These are phyloP conservation scores for Stagonosporopsis tanaceti DNA, from an alignment of 2,329 filamentous ascomycete species.

Conservation along the genomic window DNA sequence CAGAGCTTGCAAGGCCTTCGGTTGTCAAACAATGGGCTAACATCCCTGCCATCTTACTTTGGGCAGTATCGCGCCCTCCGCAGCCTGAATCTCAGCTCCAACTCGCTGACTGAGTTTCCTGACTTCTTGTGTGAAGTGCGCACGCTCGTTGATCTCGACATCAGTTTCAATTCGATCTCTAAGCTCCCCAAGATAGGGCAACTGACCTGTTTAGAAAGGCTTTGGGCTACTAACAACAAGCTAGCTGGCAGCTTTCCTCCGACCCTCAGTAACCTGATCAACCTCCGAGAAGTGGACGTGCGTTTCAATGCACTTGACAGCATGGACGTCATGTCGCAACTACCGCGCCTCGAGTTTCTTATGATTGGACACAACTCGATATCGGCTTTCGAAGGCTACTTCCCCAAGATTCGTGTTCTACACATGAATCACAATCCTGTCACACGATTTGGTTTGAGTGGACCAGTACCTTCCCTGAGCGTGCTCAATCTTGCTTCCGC, in stretches of 20 bases:
- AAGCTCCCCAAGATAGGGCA: constrained; percentile 81
- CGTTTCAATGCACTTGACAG: constrained; percentile 90
- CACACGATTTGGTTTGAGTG: constrained; percentile 86
- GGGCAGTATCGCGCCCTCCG: constrained; percentile 79
- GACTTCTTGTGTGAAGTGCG: constrained; percentile 82
- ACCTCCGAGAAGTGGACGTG: constrained; percentile 88
- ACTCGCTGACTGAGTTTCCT: constrained; percentile 86
- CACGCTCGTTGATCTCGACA: constrained; percentile 88
- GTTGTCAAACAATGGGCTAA: constrained; percentile 90
- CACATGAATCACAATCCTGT: constrained; percentile 95
- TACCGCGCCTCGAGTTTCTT: constrained; percentile 87
- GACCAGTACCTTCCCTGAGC: constrained; percentile 80
- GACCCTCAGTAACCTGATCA: constrained; percentile 75
- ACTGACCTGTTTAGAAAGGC: constrained; percentile 80
- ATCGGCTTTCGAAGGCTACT: constrained; percentile 88
- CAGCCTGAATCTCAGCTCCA: constrained; percentile 91
- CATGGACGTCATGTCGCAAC: constrained; percentile 83
- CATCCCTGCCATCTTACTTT: constrained; percentile 81
- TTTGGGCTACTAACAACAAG: constrained; percentile 96
- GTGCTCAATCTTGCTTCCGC: constrained; percentile 89
- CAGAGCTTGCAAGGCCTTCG: constrained; percentile 85
- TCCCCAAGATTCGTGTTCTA: constrained; percentile 81
- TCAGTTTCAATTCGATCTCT: constrained; percentile 94
- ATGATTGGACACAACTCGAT: constrained; percentile 93
- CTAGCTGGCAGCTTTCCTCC: constrained; percentile 77